Percentiles rank a stretch among this genome's conserved stretches.
These are phyloP conservation scores for Pseudonectria foliicola DNA, from an alignment of 2,329 filamentous ascomycete genomes.

Conservation along the genomic window DNA sequence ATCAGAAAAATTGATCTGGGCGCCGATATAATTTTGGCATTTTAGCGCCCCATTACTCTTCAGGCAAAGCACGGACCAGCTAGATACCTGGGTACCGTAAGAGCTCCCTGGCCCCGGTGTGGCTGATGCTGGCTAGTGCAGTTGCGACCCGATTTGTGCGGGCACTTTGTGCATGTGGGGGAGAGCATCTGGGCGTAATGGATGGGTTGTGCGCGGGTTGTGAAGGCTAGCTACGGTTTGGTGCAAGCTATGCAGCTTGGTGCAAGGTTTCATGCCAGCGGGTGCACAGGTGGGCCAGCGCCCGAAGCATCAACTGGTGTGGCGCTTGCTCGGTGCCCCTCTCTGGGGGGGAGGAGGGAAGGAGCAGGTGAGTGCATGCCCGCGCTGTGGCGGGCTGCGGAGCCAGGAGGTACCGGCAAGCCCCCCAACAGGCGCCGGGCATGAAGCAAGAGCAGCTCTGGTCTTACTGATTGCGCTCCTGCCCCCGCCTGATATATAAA, in stretches of 20 bases:
- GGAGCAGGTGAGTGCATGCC: neutral
- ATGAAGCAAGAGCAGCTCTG: too few relatives aligned
- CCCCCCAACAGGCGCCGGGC: constrained; percentile 2
- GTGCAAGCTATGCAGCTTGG: constrained; percentile 14
- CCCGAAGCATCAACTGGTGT: constrained; percentile 14
- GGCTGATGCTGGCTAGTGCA: constrained; percentile 20
- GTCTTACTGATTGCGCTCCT: constrained; percentile 54
- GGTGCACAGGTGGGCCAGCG: too few relatives aligned
- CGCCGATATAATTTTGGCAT: constrained; percentile 28
- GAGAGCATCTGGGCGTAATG: constrained; percentile 2
- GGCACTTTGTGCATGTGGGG: constrained; percentile 12
- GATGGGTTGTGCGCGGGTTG: constrained; percentile 1
- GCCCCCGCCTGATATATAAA: constrained; percentile 56
- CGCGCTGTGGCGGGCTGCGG: constrained; percentile 15
- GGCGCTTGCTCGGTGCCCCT: constrained; percentile 19
- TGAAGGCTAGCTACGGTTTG: constrained; percentile 5
- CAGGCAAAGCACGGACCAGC: constrained; percentile 19
- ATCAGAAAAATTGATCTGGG: constrained; percentile 33
- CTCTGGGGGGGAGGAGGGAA: constrained; percentile 7
- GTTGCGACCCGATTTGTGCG: too few relatives aligned
- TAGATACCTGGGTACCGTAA: too few relatives aligned
- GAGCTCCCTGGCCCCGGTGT: constrained; percentile 19
- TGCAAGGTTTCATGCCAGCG: too few relatives aligned
- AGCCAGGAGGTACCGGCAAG: constrained; percentile 7
- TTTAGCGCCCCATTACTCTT: constrained; percentile 27